Base-by-base conservation (phyloP, 306 rosid species). In the Geum urbanum region DNA sequence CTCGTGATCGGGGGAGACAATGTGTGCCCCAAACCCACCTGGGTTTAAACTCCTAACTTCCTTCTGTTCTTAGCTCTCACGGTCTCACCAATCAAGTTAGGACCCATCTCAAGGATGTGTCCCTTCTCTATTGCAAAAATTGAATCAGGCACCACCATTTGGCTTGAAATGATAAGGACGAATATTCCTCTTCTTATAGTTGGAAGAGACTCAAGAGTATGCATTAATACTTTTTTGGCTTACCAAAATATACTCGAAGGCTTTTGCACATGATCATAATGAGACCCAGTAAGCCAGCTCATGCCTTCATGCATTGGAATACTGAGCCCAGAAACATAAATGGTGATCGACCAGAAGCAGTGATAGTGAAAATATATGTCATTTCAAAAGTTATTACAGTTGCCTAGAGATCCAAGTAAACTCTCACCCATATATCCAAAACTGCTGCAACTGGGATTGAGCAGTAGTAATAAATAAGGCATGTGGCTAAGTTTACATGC, bases 321-420 rank as follows among this genome's bases (percentile, higher is more conserved):
- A 63, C 22, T 46, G 48, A 37, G 10, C 9, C 3, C 11, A 4
- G 32, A 13, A 37, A 44, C 56, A 52, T 24, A 15, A 20, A 18
- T n/a, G 18, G 24, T 22, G 47, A 47, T 11, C 14, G 10, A 14
- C 12, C 11, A 20, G 27, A 61, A 54, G 59, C 13, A 54, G 52
- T 40, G 35, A 58, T 22, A 52, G 58, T 44, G 47, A 56, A 37
- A 51, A 54, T 19, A 54, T 19, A 54, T 56, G 81, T 73, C 88
- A 71, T 77, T 73, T 78, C 86, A 72, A 19, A 72, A 74, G 76
- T 79, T 52, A 83, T 71, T 67, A 69, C 67, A 18, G 65, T n/a
- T 59, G 65, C 43, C 24, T 27, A 67, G 47, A 14, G 73, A 75
- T 32, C 37, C 37, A 32, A 77, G 81, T 78, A 74, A 87, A 84